Conservation (phyloP, 2,329 filamentous ascomycete genomes). For the Gyromitra esculenta region DNA sequence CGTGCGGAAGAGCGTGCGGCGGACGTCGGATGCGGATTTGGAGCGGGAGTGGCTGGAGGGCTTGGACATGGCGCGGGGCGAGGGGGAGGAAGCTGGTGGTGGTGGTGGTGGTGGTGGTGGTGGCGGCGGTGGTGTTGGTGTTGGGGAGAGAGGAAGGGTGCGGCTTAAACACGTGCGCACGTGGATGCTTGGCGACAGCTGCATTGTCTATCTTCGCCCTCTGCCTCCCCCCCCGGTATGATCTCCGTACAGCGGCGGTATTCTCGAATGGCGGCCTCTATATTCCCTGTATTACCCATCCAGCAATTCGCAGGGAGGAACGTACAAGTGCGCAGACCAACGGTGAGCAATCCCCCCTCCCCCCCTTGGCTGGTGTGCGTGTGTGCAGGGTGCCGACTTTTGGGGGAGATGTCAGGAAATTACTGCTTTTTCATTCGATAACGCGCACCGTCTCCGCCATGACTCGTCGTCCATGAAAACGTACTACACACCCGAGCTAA, state of each 20-base stretch:
- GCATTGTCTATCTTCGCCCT: neutral
- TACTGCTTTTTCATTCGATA: conserved; percentile 90
- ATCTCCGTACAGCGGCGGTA: too few species aligned
- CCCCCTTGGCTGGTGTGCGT: neutral
- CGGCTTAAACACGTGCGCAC: conserved; percentile 39
- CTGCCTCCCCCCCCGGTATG: neutral
- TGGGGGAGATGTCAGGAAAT: conserved; percentile 72
- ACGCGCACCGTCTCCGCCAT: conserved; percentile 77
- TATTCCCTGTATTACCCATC: conserved; percentile 13
- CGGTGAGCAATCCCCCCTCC: conserved; percentile 62
- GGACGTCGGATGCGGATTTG: conserved; percentile 46
- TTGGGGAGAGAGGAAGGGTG: neutral
- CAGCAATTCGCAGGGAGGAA: conserved; percentile 68
- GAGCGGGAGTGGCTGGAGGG: conserved; percentile 33
- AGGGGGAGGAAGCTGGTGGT: neutral
- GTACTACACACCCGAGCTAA: conserved; percentile 81
- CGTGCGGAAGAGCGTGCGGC: conserved; percentile 51
- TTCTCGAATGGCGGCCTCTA: conserved; percentile 12
- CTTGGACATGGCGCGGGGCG: conserved; percentile 35
- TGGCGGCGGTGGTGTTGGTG: neutral
- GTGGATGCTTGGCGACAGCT: conserved; percentile 15
- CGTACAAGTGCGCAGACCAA: conserved; percentile 78
- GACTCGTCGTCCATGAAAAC: conserved; percentile 84
- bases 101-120: neutral
- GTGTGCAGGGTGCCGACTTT: neutral